A percentile compares a stretch with the other conserved stretches of the same genome.
Conservation (phyloP, 306 rosid species). For the Mucuna pruriens region DNA sequence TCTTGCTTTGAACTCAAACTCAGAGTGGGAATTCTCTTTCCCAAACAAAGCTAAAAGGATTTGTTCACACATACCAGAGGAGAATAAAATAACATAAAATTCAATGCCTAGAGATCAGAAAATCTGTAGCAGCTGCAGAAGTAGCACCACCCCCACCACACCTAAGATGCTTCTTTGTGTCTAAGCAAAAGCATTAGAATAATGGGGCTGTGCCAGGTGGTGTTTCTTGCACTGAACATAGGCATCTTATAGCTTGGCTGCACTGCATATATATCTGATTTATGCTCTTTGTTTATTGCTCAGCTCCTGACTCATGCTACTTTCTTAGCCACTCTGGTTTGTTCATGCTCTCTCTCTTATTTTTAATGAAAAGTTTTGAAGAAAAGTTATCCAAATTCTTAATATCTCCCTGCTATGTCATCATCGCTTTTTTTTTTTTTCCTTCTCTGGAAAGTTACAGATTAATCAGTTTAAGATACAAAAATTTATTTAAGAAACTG, state of each 20-base stretch:
- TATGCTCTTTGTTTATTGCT: conserved; percentile 40
- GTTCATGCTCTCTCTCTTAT: background rate
- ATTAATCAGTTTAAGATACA: no score
- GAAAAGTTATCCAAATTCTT: background rate
- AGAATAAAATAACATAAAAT: conserved; percentile 43
- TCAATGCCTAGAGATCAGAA: conserved; percentile 60
- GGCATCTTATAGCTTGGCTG: conserved; percentile 31
- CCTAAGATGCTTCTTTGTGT: conserved; percentile 55
- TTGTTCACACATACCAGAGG: background rate
- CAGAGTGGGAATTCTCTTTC: background rate
- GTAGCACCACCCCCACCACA: conserved; percentile 51
- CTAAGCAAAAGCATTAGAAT: conserved; percentile 43
- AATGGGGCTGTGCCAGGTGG: conserved; percentile 42
- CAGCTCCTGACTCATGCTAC: background rate
- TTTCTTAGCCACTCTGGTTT: conserved; percentile 13
- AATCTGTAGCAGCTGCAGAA: conserved; percentile 39
- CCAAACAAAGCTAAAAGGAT: conserved; percentile 22
- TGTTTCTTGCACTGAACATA: conserved; percentile 41
- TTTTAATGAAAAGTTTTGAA: background rate
- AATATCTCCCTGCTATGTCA: background rate
- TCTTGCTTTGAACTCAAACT: conserved; percentile 63
- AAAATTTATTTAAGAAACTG: no score
- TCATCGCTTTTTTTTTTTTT: background rate
- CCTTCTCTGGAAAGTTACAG: no score
- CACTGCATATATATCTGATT: conserved; percentile 35